Percentiles rank a stretch among this genome's conserved stretches.
phyloP scores from a whole-genome alignment of 1,139 yeast species.

The Scheffersomyces parashehatae region DNA sequence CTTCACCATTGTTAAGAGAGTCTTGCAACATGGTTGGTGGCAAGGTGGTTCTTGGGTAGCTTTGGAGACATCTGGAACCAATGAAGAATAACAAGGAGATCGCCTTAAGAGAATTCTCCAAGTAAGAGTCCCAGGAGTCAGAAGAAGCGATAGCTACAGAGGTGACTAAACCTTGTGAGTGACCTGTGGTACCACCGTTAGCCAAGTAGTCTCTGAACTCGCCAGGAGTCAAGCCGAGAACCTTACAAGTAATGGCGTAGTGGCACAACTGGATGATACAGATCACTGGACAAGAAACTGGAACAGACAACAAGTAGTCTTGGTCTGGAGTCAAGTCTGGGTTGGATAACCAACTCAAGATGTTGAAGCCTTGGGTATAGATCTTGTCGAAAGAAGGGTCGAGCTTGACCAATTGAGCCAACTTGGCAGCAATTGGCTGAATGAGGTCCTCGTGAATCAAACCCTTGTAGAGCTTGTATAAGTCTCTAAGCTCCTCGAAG shows the following conservation, averaged over 20 bases:
- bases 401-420: conserved; percentile 68
- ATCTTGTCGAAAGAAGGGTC: conserved; percentile 62
- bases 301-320: conserved; percentile 86
- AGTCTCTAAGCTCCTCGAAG: conserved; percentile 91
- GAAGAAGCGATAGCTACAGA: conserved; percentile 90
- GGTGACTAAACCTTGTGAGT: conserved; percentile 95
- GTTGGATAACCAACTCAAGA: conserved; percentile 80
- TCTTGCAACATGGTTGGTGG: conserved; percentile 95
- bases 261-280: conserved; percentile 95
- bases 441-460: conserved; percentile 68
- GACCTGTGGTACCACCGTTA: conserved; percentile 83
- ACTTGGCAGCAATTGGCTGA: conserved; percentile 63
- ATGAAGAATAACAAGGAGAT: conserved; percentile 85
- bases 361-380: conserved; percentile 91
- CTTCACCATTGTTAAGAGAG: conserved; percentile 92
- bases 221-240: conserved; percentile 88
- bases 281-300: conserved; percentile 93
- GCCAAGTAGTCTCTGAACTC: conserved; percentile 67
- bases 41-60: conserved; percentile 90
- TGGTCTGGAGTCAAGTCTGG: conserved; percentile 88
- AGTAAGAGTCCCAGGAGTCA: conserved; percentile 82
- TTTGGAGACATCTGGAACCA: conserved; percentile 87
- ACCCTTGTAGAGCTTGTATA: conserved; percentile 74
- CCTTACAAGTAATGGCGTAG: conserved; percentile 82
- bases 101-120: conserved; percentile 71